Base-by-base conservation (phyloP, 2,329 filamentous ascomycete genomes). In the Botrytis byssoidea region DNA sequence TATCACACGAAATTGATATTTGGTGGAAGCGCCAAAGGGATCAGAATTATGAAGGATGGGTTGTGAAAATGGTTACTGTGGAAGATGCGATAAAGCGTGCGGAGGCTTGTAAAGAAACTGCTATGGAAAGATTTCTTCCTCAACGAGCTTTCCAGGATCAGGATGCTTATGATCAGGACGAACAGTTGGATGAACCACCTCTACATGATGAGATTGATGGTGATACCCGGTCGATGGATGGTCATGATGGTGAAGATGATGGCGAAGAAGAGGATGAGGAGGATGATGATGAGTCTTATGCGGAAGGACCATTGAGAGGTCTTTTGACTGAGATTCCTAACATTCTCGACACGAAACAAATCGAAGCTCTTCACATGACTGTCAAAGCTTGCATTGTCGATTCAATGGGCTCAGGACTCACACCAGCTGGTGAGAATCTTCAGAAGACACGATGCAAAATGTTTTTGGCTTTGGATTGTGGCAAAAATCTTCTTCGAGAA, bases 281-380 rank as follows among this genome's bases (percentile, higher is more conserved):
- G 22, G 89, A 91, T 72, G 92, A 94, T 75, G 92, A 94, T 79
- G 91, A 94, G 76, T 93, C 92, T n/a, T 92, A 92, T 77, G 90
- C 88, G 25, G 91, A 94, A 77, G 93, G 93, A 5, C 92, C 93
- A 35, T 87, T 93, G 80, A 92, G 93, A 29, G 95, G 95, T 20
- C 85, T 98, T 22, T 85, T 98, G 72, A 98, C 95, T 0, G 95
- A 98, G 81, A 94, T 98, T 20, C 95, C 95, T 44, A 92, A 98
- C 77, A 97, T 98, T 55, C 86, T 98, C 44, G 95, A 97, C 61
- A 95, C 95, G 0, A 95, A 94, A 73, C 95, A 98, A 83, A 98
- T 98, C 71, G 95, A 98, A 82, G 95, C 96, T 9, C 85, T 98
- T 71, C 95, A 97, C 72, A 97, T 98, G 95, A 97, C 98, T 74